phyloP scores from a whole-genome alignment of 805 yeast genomes.

The Pichia deserticola region DNA sequence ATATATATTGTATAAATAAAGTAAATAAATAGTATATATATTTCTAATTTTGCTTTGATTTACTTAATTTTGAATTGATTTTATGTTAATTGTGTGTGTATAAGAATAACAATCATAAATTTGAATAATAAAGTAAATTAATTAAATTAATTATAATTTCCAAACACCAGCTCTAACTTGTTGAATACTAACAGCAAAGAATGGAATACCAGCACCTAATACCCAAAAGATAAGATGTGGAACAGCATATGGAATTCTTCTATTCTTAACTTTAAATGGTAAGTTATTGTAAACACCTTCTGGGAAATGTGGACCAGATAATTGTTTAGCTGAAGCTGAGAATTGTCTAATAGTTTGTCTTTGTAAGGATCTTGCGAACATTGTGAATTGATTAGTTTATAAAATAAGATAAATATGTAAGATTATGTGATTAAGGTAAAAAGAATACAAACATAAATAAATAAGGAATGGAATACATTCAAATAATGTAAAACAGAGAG shows the following conservation, averaged over 20 bases:
- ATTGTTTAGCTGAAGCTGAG: conserved; percentile 40
- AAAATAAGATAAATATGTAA: too few species aligned
- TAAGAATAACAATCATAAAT: too few species aligned
- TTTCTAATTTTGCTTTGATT: too few species aligned
- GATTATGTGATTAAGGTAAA: too few species aligned
- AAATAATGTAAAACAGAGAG: too few species aligned
- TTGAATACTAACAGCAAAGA: conserved; percentile 72
- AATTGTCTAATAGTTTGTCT: conserved; percentile 37
- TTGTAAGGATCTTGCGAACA: conserved; percentile 27
- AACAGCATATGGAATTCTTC: conserved; percentile 82
- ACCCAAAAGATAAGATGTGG: conserved; percentile 75
- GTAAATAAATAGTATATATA: too few species aligned
- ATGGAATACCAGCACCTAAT: conserved; percentile 68
- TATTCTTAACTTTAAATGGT: conserved; percentile 91
- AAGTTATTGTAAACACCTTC: conserved; percentile 86
- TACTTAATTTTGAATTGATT: too few species aligned
- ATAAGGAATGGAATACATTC: too few species aligned
- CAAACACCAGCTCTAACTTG: conserved; percentile 72
- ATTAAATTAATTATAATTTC: neutral
- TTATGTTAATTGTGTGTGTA: too few species aligned
- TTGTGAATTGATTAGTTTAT: neutral
- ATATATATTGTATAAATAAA: too few species aligned
- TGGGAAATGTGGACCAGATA: conserved; percentile 41
- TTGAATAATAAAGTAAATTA: neutral
- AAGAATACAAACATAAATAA: too few species aligned